Evolutionary conservation across 1,139 yeast genomes (phyloP).

Genomic region (Suhomyces wounanorum): DNA sequence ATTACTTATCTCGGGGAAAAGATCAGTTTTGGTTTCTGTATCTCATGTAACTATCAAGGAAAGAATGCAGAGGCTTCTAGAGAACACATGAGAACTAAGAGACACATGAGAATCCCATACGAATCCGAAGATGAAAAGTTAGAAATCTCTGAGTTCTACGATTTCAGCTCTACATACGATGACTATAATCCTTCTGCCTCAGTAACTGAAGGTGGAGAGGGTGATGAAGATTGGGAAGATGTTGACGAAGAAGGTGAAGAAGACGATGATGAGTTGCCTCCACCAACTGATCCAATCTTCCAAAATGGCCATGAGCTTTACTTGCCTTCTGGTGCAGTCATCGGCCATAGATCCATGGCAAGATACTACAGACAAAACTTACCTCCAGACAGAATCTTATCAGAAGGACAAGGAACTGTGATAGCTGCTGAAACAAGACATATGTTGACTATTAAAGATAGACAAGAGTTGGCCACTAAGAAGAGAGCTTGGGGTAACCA

Average conservation of each 20-base stretch:
- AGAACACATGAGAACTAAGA: slow-evolving; percentile 83
- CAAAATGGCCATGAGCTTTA: slow-evolving; percentile 74
- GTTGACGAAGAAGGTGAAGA: slow-evolving; percentile 21
- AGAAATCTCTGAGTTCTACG: slow-evolving; percentile 82
- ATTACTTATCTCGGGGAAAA: slow-evolving; percentile 76
- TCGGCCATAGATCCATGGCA: slow-evolving; percentile 87
- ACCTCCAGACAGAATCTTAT: slow-evolving; percentile 68
- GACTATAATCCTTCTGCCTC: slow-evolving; percentile 22
- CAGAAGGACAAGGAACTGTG: slow-evolving; percentile 93
- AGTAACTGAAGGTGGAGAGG: slow-evolving; percentile 8
- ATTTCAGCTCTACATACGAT: slow-evolving; percentile 69
- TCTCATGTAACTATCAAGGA: slow-evolving; percentile 84
- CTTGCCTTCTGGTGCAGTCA: slow-evolving; percentile 81
- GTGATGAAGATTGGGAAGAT: slow-evolving; percentile 29
- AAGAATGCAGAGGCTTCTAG: slow-evolving; percentile 81
- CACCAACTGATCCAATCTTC: slow-evolving; percentile 35
- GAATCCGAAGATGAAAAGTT: slow-evolving; percentile 80
- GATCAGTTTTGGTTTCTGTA: slow-evolving; percentile 83
- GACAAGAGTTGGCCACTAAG: slow-evolving; percentile 57
- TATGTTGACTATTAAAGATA: slow-evolving; percentile 54
- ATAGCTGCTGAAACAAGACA: slow-evolving; percentile 90
- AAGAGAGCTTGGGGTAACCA: slow-evolving; percentile 80
- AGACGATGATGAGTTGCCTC: slow-evolving; percentile 38
- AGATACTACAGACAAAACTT: slow-evolving; percentile 80
- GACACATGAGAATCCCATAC: slow-evolving; percentile 88